Evolutionary conservation across 2,329 filamentous ascomycete species (phyloP).

Genomic region (Pseudogymnoascus sp.): DNA sequence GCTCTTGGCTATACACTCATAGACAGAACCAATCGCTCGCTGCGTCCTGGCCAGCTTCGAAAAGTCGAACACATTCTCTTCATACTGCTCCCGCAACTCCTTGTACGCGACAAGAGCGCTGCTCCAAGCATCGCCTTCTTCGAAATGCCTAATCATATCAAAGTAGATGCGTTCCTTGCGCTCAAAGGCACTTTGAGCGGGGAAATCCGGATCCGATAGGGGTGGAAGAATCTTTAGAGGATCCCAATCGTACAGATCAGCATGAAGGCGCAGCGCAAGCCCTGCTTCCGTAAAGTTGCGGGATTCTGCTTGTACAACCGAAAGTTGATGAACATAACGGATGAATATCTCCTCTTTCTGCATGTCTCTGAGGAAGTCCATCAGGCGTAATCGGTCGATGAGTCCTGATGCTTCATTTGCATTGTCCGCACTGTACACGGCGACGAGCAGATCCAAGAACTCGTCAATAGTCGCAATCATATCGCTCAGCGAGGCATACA

Average conservation of each 20-base stretch:
- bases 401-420: conserved; percentile 71
- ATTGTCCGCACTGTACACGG: conserved; percentile 72
- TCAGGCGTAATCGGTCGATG: conserved; percentile 80
- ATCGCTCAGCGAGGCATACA: conserved; percentile 69
- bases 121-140: conserved; percentile 90
- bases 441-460: conserved; percentile 81
- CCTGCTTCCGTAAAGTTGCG: conserved; percentile 83
- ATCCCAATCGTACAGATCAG: conserved; percentile 90
- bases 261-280: conserved; percentile 80
- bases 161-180: conserved; percentile 90
- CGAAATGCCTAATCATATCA: conserved; percentile 88
- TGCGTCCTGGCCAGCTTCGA: conserved; percentile 83
- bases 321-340: conserved; percentile 88
- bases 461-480: conserved; percentile 83
- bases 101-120: conserved; percentile 81
- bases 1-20: conserved; percentile 79
- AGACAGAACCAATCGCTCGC: conserved; percentile 83
- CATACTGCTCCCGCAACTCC: conserved; percentile 87
- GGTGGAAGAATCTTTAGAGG: conserved; percentile 58
- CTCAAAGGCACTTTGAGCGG: conserved; percentile 80
- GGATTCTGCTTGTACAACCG: conserved; percentile 65
- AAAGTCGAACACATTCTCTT: conserved; percentile 83
- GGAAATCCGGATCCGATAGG: conserved; percentile 67
- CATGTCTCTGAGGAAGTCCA: conserved; percentile 96
- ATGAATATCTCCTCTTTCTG: conserved; percentile 96